Evolutionary conservation across 768 basidiomycete species (phyloP).

Genomic region (Amanita brunnescens): DNA sequence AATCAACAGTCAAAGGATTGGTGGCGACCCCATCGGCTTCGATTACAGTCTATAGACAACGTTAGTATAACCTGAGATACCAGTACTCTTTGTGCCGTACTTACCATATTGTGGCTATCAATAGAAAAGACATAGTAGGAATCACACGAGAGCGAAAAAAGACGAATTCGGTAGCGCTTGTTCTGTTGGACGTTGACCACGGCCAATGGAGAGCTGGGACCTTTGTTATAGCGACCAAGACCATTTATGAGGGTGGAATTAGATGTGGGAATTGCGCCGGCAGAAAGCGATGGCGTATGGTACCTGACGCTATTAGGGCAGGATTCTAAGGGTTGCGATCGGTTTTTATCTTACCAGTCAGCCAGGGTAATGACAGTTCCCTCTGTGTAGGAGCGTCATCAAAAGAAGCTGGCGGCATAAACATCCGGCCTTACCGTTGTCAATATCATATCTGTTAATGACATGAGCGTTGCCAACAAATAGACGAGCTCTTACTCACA

Average conservation of each 20-base stretch:
- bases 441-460: constrained; percentile 19
- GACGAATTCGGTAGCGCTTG: constrained; percentile 44
- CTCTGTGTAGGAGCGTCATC: constrained; percentile 7
- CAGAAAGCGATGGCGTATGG: constrained; percentile 20
- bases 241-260: constrained; percentile 48
- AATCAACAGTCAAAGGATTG: constrained; percentile 27
- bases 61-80: background rate
- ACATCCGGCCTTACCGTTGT: constrained; percentile 5
- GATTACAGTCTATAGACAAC: constrained; percentile 22
- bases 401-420: background rate
- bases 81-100: constrained; percentile 3
- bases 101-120: constrained; percentile 27
- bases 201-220: constrained; percentile 30
- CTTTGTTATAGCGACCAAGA: constrained; percentile 34
- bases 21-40: constrained; percentile 29
- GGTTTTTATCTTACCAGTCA: constrained; percentile 33
- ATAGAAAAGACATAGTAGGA: constrained; percentile 36
- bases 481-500: constrained; percentile 1
- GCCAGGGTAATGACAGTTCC: constrained; percentile 39
- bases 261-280: constrained; percentile 13
- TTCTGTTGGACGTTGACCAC: constrained; percentile 34
- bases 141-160: constrained; percentile 45
- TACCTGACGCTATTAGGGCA: constrained; percentile 21
- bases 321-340: background rate
- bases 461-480: background rate